Evolutionary conservation across 2,329 filamentous ascomycete species (phyloP).

Genomic region (Aulographum hederae): DNA sequence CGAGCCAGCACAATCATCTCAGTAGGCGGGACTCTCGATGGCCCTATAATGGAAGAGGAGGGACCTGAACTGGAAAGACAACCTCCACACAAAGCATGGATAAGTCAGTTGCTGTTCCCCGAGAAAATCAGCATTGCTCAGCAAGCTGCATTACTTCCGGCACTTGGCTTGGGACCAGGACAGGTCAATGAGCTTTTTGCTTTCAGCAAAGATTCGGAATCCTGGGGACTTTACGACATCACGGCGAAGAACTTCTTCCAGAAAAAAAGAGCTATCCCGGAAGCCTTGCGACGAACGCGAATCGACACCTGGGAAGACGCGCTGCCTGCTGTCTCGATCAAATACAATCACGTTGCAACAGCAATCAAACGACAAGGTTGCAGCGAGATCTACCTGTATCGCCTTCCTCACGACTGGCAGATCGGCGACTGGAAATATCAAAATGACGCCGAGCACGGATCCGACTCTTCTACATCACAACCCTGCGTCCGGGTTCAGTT

Average conservation of each 20-base stretch:
- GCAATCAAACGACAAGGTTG: slow-evolving; percentile 9
- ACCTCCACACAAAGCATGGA: slow-evolving; percentile 19
- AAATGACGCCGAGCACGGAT: no score
- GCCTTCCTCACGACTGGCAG: slow-evolving; percentile 2
- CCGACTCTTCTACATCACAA: no score
- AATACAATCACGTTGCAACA: slow-evolving; percentile 18
- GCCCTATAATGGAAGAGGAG: slow-evolving; percentile 20
- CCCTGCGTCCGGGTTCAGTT: no score
- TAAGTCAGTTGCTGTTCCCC: slow-evolving; percentile 20
- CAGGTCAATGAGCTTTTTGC: slow-evolving; percentile 22
- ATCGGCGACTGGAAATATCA: no score
- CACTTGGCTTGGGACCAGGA: slow-evolving; percentile 16
- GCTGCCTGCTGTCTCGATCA: slow-evolving; percentile 20
- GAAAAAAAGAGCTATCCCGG: slow-evolving; percentile 18
- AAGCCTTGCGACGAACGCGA: slow-evolving; percentile 18
- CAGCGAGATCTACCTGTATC: slow-evolving; percentile 4
- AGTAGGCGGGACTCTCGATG: slow-evolving; percentile 19
- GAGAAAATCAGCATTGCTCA: slow-evolving; percentile 18
- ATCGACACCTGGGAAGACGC: slow-evolving; percentile 21
- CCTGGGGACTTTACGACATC: slow-evolving; percentile 22
- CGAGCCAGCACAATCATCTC: slow-evolving; percentile 18
- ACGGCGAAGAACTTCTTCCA: slow-evolving; percentile 14
- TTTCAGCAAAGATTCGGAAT: slow-evolving; percentile 20
- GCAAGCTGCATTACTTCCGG: slow-evolving; percentile 20
- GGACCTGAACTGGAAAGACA: slow-evolving; percentile 8